Percentiles rank a stretch among this genome's conserved stretches.
Evolutionary conservation across 768 basidiomycete species (phyloP).

Genomic region (Pulveroboletus sp.): DNA sequence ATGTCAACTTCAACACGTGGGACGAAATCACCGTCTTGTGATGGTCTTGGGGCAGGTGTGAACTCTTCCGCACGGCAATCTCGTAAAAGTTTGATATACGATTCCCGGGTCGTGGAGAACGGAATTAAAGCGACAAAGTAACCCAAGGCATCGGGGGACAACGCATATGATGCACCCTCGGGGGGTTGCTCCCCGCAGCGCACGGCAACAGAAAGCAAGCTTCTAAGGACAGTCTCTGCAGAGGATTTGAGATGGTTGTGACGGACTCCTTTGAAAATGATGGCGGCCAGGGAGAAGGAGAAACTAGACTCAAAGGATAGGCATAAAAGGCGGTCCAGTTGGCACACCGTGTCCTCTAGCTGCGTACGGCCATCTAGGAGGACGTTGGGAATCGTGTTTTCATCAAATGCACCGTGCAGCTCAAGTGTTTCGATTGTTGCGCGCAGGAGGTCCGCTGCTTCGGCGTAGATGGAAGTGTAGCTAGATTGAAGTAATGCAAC

Average conservation of each 20-base stretch:
- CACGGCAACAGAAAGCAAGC: slow-evolving; percentile 58
- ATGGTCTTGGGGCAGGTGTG: slow-evolving; percentile 33
- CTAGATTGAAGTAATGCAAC: slow-evolving; percentile 79
- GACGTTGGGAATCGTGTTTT: slow-evolving; percentile 46
- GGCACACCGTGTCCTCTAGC: slow-evolving; percentile 62
- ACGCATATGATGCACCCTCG: slow-evolving; percentile 40
- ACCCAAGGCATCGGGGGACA: slow-evolving; percentile 59
- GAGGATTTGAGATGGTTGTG: slow-evolving; percentile 58
- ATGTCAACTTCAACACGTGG: slow-evolving; percentile 52
- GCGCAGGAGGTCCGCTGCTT: slow-evolving; percentile 64
- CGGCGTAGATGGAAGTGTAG: slow-evolving; percentile 61
- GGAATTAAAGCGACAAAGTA: slow-evolving; percentile 80
- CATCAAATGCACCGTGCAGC: slow-evolving; percentile 52
- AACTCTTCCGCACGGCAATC: slow-evolving; percentile 56
- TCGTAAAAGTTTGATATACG: slow-evolving; percentile 57
- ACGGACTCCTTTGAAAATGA: slow-evolving; percentile 84
- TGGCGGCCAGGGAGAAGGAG: slow-evolving; percentile 75
- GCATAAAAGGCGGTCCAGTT: slow-evolving; percentile 68
- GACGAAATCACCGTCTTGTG: slow-evolving; percentile 41
- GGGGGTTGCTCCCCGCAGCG: slow-evolving; percentile 33
- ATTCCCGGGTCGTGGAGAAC: slow-evolving; percentile 50
- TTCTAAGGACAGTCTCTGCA: slow-evolving; percentile 58
- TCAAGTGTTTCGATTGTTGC: slow-evolving; percentile 64
- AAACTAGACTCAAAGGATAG: slow-evolving; percentile 76
- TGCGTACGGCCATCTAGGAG: slow-evolving; percentile 60